Base-by-base conservation (phyloP, 331 rosid species). In the Malus hybrid region DNA sequence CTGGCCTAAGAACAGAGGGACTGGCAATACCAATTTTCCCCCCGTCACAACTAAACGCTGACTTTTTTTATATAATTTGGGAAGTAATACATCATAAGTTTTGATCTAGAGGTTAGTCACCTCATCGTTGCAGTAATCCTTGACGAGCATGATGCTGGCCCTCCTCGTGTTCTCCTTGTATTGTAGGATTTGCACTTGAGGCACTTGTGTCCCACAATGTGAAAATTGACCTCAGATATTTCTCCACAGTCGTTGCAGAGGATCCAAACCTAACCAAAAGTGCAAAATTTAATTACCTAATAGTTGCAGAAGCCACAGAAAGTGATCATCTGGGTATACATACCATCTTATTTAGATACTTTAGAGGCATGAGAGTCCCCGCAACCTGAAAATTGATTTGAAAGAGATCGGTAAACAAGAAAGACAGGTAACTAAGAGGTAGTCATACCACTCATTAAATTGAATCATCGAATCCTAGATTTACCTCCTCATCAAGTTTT, bases 191-290 rank as follows among this genome's bases (percentile, higher is more conserved):
- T 87, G 87, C 94, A 89, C 33, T 74, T 88, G 28, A 75, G 63
- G 80, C 93, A 87, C 79, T 85, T 89, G 83, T 70, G 91, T 5
- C 81, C 93, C 63, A 84, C 71, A 58, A 84, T 34, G 70, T 91
- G 90, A 52, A 77, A 91, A 57, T 36, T 78, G 13, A 86, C 92
- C 84, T 89, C 94, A 5, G 86, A 82, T 15, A 68, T 82, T 78
- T 85, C 82, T 15, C 91, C 87, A 13, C 94, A 89, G 57, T 89
- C 94, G 22, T 89, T 87, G 81, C 94, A 89, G 19, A 89, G 91
- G 76, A 87, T 87, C 87, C 87, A 84, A 57, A 87, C 87, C 94
- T 89, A 44, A 26, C 66, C 66, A 28, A 29, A 62, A 5, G 66
- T 29, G n/a, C 10, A 2, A 11, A 32, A 19, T 20, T 73, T 13